A percentile compares a stretch with the other conserved stretches of the same genome.
Evolutionary conservation across 2,329 filamentous ascomycete species (phyloP).

Genomic region (Beauveria brongniartii): DNA sequence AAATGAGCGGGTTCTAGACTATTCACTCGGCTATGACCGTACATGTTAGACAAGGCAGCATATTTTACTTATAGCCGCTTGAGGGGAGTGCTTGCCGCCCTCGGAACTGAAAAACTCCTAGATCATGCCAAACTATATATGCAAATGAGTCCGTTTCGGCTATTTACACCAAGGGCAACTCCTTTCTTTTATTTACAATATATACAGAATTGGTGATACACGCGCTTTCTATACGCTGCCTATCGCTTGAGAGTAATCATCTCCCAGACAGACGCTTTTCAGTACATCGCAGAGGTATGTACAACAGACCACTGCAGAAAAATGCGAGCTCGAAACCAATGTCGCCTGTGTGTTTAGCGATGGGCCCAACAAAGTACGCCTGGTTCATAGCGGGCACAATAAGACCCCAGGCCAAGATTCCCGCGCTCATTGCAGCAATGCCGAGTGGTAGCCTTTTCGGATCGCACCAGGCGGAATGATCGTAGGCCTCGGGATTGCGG

Average conservation of each 20-base stretch:
- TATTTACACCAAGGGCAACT: no score
- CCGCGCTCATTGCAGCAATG: constrained; percentile 38
- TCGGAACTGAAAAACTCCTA: background rate
- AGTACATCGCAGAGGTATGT: constrained; percentile 37
- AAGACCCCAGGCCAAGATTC: constrained; percentile 37
- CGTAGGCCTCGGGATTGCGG: constrained; percentile 35
- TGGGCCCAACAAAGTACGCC: constrained; percentile 53
- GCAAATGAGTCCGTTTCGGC: background rate
- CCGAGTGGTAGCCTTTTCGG: constrained; percentile 37
- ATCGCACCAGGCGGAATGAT: constrained; percentile 40
- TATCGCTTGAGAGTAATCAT: constrained; percentile 8
- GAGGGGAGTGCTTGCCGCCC: no score
- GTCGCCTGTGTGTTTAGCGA: constrained; percentile 52
- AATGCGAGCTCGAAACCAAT: constrained; percentile 60
- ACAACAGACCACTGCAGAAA: constrained; percentile 38
- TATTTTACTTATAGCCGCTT: no score
- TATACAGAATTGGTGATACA: background rate
- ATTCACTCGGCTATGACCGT: no score
- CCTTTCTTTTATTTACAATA: background rate
- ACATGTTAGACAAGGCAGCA: no score
- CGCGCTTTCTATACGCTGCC: background rate
- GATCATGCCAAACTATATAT: background rate
- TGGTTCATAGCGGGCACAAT: constrained; percentile 53
- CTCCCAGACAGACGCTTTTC: constrained; percentile 31
- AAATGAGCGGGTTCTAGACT: no score